Base-by-base conservation (phyloP, 83 land plant species). In the Picea mariana region DNA sequence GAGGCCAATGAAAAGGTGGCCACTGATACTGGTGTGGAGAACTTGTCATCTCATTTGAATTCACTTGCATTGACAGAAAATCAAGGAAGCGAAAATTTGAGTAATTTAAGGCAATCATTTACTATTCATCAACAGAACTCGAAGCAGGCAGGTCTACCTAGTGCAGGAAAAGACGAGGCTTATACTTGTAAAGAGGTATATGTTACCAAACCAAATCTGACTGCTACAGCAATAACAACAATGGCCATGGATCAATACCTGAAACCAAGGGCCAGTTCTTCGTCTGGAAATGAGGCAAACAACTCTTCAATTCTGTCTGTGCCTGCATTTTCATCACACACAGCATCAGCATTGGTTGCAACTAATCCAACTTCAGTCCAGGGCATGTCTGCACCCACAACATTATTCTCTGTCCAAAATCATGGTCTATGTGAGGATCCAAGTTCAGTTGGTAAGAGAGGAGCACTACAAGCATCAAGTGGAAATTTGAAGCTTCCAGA, bases 21-120 rank as follows among this genome's bases (percentile, higher is more conserved):
- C 21, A 66, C 65, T 16, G 44, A 68, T 68, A 79, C 20, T 83
- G 67, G 44, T 67, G 71, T 78, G 77, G 83, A 82, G 68, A 72
- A 83, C 78, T 75, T 85, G 67, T 77, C 82, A 77, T 91, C 90
- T 86, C 78, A 85, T 83, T 77, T 86, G 84, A 79, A 59, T 86
- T 86, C 87, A 65, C 87, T 88, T 83, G 84, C 90, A 81, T 89
- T 91, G 85, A 85, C 87, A 87, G 89, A 88, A 78, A 85, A 40
- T 40, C 85, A 85, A 47, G 65, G 77, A 61, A 73, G 55, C 40
- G 58, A 58, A 44, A 44, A 77, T 75, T 65, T 80, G 65, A 85
- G 62, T 26, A 75, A 81, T 78, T 27, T 62, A 81, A 67, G 38
- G 26, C 55, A 73, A 47, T 42, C 82, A 20, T 80, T 82, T 71